Evolutionary conservation across 1,284 basidiomycete species (phyloP), one percentile per base, ranked within the genome.

Genomic region (Neotropicomus parvogracilis): DNA sequence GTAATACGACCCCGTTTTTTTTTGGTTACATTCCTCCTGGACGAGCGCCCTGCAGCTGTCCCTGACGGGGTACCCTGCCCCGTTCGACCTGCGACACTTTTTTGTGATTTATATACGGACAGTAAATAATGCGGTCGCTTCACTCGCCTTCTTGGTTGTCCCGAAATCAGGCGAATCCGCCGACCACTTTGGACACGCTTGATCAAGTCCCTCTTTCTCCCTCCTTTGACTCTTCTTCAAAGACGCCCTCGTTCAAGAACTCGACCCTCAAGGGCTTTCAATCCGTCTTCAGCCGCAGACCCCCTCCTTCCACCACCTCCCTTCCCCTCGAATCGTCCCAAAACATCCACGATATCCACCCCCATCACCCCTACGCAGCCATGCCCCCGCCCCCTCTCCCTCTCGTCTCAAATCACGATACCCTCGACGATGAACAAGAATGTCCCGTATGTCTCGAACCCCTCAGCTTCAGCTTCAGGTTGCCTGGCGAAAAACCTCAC

Each of bases 401-500:
- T 19, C 81, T 86, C 54, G 81, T 87, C 45, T 82, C 84, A 16
- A 80, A 67, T 54, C 78, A 78, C 56, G 79, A 81, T 53, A 54
- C 74, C 27, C 66, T 72, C 14, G 87, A 88, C 35, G 83, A 88
- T 39, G 91, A 92, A 59, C 85, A 85, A 36, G 85, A 88, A 59
- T 95, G 92, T 61, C 92, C 92, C 24, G 90, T 95, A 60, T 95
- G 91, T 68, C 81, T 94, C 59, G 92, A 94, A 63, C 87, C 88
- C 2, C 82, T 95, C 58, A 88, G 84, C 59, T 91, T 93, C 68
- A 85, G 81, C 70, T 91, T 91, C 70, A 78, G 88, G 54, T 74
- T 93, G 17, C 90, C 85, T 0, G 95, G 95, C 14, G 95, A 99
- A 72, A 97, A 95, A 65, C 91, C 95, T 2, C 94, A 97, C 63